Evolutionary conservation across 208 protist species (phyloP).

Genomic region (Vickermania spadyakhi): DNA sequence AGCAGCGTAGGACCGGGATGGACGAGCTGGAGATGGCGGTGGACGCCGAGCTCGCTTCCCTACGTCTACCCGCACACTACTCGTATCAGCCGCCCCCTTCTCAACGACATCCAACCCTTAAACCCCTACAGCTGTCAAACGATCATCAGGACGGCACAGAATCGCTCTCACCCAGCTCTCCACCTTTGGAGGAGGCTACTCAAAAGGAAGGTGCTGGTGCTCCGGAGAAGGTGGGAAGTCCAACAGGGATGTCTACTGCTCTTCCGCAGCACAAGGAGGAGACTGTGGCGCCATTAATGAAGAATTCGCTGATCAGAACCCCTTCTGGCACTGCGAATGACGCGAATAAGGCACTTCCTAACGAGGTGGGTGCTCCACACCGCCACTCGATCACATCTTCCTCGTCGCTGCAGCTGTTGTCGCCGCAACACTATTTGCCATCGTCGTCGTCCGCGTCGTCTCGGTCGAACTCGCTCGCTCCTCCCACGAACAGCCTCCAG

Average conservation of each 20-base stretch:
- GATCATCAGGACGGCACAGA: too few species aligned
- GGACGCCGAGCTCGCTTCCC: conserved; percentile 39
- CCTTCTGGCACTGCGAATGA: too few species aligned
- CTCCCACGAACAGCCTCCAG: not conserved
- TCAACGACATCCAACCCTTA: not conserved
- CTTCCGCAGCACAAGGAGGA: too few species aligned
- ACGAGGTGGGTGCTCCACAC: not conserved
- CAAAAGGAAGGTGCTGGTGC: not conserved
- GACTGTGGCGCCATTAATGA: too few species aligned
- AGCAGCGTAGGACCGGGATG: conserved; percentile 47
- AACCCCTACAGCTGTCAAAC: too few species aligned
- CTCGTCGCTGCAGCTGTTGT: not conserved
- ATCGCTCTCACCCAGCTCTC: not conserved
- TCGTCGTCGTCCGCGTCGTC: conserved; percentile 4
- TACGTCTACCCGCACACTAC: not conserved
- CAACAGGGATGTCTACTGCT: not conserved
- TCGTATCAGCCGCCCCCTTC: conserved; percentile 13
- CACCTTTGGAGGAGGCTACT: not conserved
- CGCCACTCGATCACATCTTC: not conserved
- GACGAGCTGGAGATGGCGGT: conserved; percentile 53
- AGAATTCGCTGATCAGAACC: too few species aligned
- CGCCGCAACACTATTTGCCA: not conserved
- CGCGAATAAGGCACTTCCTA: too few species aligned
- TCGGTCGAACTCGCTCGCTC: not conserved
- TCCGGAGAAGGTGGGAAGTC: not conserved